Base-by-base conservation (phyloP, 441 rosid species). In the Gossypium trilobum region DNA sequence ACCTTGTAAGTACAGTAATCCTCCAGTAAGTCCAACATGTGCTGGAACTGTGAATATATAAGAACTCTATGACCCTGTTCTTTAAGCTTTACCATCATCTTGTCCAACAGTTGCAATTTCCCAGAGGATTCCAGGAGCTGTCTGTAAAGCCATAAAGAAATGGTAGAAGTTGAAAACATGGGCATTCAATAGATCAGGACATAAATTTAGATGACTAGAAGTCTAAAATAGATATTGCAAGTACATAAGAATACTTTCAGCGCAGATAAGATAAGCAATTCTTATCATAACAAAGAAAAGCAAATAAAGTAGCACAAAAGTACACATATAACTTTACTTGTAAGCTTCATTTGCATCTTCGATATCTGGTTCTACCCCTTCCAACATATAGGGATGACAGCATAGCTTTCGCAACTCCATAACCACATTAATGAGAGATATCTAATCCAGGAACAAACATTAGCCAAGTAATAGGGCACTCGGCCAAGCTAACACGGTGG, bases 401-500 rank as follows among this genome's bases (percentile, higher is more conserved):
- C 98, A 95, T 68, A 95, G 95, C 84, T 95, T 95, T 74, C 99
- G 92, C 86, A 93, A 75, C 79, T 95, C 98, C 99, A 95, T 95
- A 78, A 95, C 97, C 77, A 95, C 97, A 63, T 95, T 95, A 64
- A 86, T 95, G 64, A 93, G 93, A 77, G 96, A 90, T 74, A 95
- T 87, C 98, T 95, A 89, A 72, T 50, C 66, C 61, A 74, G 77
- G 58, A 61, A 82, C 52, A 65, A 46, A 80, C 14, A 57, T 73
- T 61, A 78, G 76, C 67, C 70, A 65, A 73, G 44, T 55, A 29
- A 25, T 60, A 68, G 60, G 25, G 25, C 22, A 31, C 20, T 27
- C 48, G 2, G 9, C 60, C 44, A 42, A 5, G 17, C 29, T 8
- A 52, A 13, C 16, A 9, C 3, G 5, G 13, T 4, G 0, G 61